phyloP scores from a whole-genome alignment of 2,329 filamentous ascomycete species.

The Leptographium wingfieldii region DNA sequence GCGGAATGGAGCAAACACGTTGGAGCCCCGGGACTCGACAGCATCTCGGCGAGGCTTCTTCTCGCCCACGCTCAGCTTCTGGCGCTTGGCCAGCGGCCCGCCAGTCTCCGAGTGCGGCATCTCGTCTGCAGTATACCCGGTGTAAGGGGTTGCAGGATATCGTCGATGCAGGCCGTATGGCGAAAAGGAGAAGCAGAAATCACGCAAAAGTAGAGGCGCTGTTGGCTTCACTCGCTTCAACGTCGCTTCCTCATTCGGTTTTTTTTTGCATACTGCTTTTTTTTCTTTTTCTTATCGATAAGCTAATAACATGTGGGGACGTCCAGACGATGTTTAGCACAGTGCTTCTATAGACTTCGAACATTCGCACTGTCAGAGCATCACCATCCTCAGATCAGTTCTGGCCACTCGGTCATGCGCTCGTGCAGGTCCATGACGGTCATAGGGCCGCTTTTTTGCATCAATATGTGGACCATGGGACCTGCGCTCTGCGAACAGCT shows the following conservation, averaged over 20 bases:
- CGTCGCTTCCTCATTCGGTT: not conserved
- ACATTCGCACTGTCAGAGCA: not conserved
- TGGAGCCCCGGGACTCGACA: constrained; percentile 41
- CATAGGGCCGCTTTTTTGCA: constrained; percentile 22
- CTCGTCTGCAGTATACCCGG: constrained; percentile 11
- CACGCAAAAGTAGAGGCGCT: not conserved
- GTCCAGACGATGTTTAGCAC: too few relatives aligned
- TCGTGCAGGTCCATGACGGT: constrained; percentile 19
- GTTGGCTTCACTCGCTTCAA: not conserved
- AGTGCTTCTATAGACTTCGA: too few relatives aligned
- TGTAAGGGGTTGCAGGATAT: not conserved
- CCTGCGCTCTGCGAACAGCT: constrained; percentile 15
- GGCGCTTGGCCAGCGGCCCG: constrained; percentile 60
- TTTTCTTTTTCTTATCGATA: constrained; percentile 3
- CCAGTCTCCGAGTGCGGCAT: constrained; percentile 49
- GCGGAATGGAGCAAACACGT: constrained; percentile 86
- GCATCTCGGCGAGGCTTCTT: constrained; percentile 26
- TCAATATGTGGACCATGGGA: constrained; percentile 24
- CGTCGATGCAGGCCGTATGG: not conserved
- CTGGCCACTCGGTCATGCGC: constrained; percentile 22
- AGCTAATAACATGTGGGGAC: not conserved
- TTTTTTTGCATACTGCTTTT: constrained; percentile 1
- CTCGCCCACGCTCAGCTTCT: constrained; percentile 39
- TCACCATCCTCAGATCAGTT: constrained; percentile 14
- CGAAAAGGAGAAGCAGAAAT: not conserved